A percentile compares a stretch with the other conserved stretches of the same genome.
Conservation (phyloP, 306 rosid species). For the Corylus americana region DNA sequence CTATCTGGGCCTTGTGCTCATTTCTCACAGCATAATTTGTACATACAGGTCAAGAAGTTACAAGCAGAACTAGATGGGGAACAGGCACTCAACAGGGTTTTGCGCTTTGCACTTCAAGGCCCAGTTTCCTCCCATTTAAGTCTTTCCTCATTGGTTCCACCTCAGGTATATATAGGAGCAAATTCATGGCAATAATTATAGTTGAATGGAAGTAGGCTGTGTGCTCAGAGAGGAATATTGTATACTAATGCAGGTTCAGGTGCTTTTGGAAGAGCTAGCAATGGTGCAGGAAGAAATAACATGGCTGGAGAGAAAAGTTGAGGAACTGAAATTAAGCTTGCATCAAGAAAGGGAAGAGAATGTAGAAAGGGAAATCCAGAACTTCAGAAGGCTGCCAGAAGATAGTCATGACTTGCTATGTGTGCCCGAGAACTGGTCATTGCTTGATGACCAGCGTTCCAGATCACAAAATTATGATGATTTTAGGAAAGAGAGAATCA, state of each 20-base stretch:
- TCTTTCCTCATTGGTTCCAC: conserved; percentile 53
- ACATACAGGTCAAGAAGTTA: conserved; percentile 63
- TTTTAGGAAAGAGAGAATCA: conserved; percentile 30
- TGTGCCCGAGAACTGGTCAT: conserved; percentile 34
- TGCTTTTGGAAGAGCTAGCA: conserved; percentile 65
- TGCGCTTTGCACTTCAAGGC: conserved; percentile 64
- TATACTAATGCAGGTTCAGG: conserved; percentile 49
- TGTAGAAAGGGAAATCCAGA: conserved; percentile 47
- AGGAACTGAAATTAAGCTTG: conserved; percentile 57
- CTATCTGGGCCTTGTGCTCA: too few relatives aligned
- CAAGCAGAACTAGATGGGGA: conserved; percentile 64
- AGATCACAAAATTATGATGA: conserved; percentile 52
- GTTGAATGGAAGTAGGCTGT: neutral
- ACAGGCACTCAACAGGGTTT: conserved; percentile 54
- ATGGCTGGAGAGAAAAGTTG: conserved; percentile 65
- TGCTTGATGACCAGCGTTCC: conserved; percentile 33
- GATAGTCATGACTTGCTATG: conserved; percentile 29
- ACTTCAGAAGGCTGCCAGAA: conserved; percentile 33
- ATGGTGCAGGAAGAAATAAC: conserved; percentile 70
- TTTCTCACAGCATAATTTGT: neutral
- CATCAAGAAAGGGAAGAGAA: conserved; percentile 54
- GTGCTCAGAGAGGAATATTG: neutral
- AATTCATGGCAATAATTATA: neutral
- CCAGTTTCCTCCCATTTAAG: conserved; percentile 54
- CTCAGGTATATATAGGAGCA: conserved; percentile 42